Conservation (phyloP, 352 stramenopile genomes). For the Phytophthora hybrid region DNA sequence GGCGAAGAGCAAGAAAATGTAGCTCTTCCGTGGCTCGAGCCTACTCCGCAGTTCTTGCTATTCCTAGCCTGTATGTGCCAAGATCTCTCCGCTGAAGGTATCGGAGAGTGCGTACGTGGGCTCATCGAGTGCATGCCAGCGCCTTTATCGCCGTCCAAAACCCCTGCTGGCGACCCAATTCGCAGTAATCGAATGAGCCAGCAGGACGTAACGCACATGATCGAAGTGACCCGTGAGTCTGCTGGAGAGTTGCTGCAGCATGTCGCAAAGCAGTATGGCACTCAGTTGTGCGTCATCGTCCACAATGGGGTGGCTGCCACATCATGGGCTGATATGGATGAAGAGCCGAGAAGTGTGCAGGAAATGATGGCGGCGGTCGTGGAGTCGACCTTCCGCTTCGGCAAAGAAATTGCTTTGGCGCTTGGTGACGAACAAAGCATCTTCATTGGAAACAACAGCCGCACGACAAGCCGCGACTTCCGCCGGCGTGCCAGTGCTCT, state of each 20-base stretch:
- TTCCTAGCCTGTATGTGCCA: slow-evolving; percentile 78
- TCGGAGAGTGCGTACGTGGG: slow-evolving; percentile 73
- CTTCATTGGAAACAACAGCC: slow-evolving; percentile 54
- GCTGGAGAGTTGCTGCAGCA: slow-evolving; percentile 67
- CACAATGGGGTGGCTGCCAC: slow-evolving; percentile 51
- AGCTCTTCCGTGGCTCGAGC: slow-evolving; percentile 62
- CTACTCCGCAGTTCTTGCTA: slow-evolving; percentile 72
- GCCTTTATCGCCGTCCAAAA: slow-evolving; percentile 31
- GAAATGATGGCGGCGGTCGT: slow-evolving; percentile 71
- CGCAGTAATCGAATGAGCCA: slow-evolving; percentile 38
- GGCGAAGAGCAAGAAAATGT: slow-evolving; percentile 42
- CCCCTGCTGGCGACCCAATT: slow-evolving; percentile 15
- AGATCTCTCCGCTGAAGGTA: slow-evolving; percentile 68
- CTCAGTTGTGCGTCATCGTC: slow-evolving; percentile 58
- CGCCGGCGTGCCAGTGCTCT: slow-evolving; percentile 63
- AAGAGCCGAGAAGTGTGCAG: slow-evolving; percentile 76
- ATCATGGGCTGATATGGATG: slow-evolving; percentile 64
- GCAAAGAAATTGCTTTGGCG: slow-evolving; percentile 68
- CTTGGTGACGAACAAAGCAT: slow-evolving; percentile 69
- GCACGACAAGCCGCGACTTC: slow-evolving; percentile 68
- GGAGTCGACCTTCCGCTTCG: slow-evolving; percentile 61
- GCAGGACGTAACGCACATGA: slow-evolving; percentile 77
- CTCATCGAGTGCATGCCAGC: slow-evolving; percentile 77
- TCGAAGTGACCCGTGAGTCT: slow-evolving; percentile 75
- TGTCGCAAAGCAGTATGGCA: slow-evolving; percentile 68